Evolutionary conservation across 2,329 filamentous ascomycete genomes (phyloP).

Genomic region (Xylaria sp.): DNA sequence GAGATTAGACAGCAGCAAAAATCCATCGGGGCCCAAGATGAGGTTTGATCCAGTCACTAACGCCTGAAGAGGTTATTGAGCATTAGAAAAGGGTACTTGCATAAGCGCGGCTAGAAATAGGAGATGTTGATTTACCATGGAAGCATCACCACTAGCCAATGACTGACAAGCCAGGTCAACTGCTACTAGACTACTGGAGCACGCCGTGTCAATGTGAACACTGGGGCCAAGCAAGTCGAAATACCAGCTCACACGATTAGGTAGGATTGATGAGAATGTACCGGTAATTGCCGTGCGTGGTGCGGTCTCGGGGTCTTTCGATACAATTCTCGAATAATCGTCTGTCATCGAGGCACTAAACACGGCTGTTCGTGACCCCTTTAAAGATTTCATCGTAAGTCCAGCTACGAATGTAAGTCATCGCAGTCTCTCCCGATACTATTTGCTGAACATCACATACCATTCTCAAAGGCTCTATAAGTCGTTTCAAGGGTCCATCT

Average conservation of each 20-base stretch:
- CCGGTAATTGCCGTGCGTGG: slow-evolving; percentile 51
- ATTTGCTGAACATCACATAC: slow-evolving; percentile 33
- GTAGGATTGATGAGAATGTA: slow-evolving; percentile 46
- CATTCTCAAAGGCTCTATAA: slow-evolving; percentile 53
- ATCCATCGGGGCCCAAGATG: slow-evolving; percentile 46
- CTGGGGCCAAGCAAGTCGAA: slow-evolving; percentile 53
- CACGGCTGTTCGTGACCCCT: slow-evolving; percentile 48
- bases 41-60: slow-evolving; percentile 50
- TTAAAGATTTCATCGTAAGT: slow-evolving; percentile 46
- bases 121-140: slow-evolving; percentile 36
- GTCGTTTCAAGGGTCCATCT: slow-evolving; percentile 49
- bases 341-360: slow-evolving; percentile 53
- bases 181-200: slow-evolving; percentile 51
- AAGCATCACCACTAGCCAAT: slow-evolving; percentile 41
- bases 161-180: slow-evolving; percentile 46
- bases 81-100: not conserved
- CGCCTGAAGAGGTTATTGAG: slow-evolving; percentile 39
- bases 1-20: slow-evolving; percentile 45
- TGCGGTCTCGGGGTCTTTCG: slow-evolving; percentile 50
- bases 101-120: not conserved
- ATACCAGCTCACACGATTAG: slow-evolving; percentile 56
- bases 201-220: slow-evolving; percentile 53
- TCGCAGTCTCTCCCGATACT: slow-evolving; percentile 2
- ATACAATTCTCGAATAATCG: slow-evolving; percentile 50
- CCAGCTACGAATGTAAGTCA: slow-evolving; percentile 45